Evolutionary conservation across 345 rosid genomes (phyloP).

Genomic region (Euphorbia lathyris): DNA sequence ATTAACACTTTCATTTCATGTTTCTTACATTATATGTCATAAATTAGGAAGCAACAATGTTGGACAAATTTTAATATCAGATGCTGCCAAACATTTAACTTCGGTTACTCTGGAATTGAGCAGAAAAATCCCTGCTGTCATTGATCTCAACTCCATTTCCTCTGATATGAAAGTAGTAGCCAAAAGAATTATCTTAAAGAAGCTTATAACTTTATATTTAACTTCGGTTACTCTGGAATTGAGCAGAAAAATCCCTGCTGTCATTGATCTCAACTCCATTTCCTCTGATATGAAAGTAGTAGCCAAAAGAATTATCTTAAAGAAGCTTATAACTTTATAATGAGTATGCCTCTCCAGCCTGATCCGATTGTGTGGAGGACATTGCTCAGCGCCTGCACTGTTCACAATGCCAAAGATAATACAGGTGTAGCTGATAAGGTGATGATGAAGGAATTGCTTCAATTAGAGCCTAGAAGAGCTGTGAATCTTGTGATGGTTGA

Average conservation of each 20-base stretch:
- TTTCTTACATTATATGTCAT: not conserved
- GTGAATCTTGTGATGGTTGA: constrained; percentile 73
- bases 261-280: constrained; percentile 48
- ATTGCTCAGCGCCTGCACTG: constrained; percentile 57
- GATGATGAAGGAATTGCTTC: constrained; percentile 53
- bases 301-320: constrained; percentile 59
- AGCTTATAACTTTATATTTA: constrained; percentile 65
- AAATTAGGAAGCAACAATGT: constrained; percentile 63
- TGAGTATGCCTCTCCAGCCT: constrained; percentile 48
- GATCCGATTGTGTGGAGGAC: constrained; percentile 71
- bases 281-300: constrained; percentile 46
- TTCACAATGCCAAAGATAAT: constrained; percentile 40
- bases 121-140: constrained; percentile 72
- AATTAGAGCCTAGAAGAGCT: constrained; percentile 69
- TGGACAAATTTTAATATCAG: constrained; percentile 63
- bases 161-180: constrained; percentile 47
- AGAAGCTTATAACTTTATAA: constrained; percentile 65
- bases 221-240: constrained; percentile 88
- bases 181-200: constrained; percentile 64
- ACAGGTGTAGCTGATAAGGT: constrained; percentile 47
- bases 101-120: constrained; percentile 90
- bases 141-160: constrained; percentile 47
- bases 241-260: constrained; percentile 80
- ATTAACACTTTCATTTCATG: not conserved
- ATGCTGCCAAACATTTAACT: constrained; percentile 79